Evolutionary conservation across 805 yeast genomes (phyloP).

Genomic region (Candida michaelii): DNA sequence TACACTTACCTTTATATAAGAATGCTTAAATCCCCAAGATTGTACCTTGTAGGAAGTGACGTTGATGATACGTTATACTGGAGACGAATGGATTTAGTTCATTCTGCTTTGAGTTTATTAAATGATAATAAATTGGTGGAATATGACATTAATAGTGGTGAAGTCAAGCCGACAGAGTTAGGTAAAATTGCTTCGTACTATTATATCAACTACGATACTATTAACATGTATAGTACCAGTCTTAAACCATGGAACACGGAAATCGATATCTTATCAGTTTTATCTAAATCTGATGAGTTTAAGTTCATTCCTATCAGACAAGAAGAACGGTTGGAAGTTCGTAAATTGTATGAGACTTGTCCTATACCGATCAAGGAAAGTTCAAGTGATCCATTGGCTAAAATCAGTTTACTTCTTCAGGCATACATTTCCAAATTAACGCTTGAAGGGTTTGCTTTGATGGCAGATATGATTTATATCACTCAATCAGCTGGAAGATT

Average conservation of each 20-base stretch:
- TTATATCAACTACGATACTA: slow-evolving; percentile 75
- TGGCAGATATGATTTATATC: slow-evolving; percentile 90
- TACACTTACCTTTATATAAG: slow-evolving; percentile 77
- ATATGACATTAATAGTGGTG: slow-evolving; percentile 53
- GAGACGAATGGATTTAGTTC: slow-evolving; percentile 66
- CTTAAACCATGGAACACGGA: slow-evolving; percentile 65
- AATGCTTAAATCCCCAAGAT: slow-evolving; percentile 68
- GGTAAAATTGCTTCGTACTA: slow-evolving; percentile 86
- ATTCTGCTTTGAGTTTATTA: slow-evolving; percentile 69
- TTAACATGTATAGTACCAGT: slow-evolving; percentile 61
- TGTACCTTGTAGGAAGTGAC: slow-evolving; percentile 74
- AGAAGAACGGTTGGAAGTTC: slow-evolving; percentile 78
- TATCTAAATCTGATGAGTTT: slow-evolving; percentile 84
- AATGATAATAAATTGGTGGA: slow-evolving; percentile 55
- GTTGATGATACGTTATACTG: slow-evolving; percentile 47
- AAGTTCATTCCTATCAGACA: slow-evolving; percentile 77
- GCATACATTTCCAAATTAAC: slow-evolving; percentile 77
- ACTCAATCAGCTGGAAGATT: slow-evolving; percentile 92
- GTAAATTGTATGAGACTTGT: slow-evolving; percentile 63
- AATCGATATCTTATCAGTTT: slow-evolving; percentile 74
- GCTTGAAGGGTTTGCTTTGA: slow-evolving; percentile 85
- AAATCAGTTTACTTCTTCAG: slow-evolving; percentile 77
- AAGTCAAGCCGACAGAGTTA: slow-evolving; percentile 50
- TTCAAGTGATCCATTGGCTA: slow-evolving; percentile 69
- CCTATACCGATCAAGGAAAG: slow-evolving; percentile 86